Percentiles rank a stretch among this genome's conserved stretches.
phyloP scores from a whole-genome alignment of 768 basidiomycete species.

The Hypholoma fasciculare region DNA sequence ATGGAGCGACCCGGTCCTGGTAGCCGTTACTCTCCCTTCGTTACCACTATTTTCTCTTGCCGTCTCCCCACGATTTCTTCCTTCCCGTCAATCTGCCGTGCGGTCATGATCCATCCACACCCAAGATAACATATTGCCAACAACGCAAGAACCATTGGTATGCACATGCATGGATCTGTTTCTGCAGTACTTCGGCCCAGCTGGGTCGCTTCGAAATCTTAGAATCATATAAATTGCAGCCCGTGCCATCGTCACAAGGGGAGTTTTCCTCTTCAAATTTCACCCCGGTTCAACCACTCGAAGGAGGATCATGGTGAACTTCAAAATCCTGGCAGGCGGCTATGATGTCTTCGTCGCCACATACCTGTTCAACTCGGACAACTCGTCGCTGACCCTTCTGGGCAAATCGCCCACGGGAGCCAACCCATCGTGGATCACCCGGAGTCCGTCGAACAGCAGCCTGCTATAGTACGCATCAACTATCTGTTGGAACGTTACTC shows the following conservation, averaged over 20 bases:
- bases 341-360: constrained; percentile 62
- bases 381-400: constrained; percentile 45
- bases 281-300: background rate
- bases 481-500: background rate
- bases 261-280: background rate
- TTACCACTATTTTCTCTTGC: background rate
- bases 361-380: constrained; percentile 59
- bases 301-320: constrained; percentile 52
- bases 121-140: background rate
- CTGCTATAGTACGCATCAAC: constrained; percentile 57
- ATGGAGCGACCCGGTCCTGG: too few relatives aligned
- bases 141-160: background rate
- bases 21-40: too few relatives aligned
- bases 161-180: background rate
- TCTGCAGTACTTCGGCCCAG: background rate
- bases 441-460: constrained; percentile 54
- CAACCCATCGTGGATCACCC: constrained; percentile 62
- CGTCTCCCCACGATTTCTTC: background rate
- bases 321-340: constrained; percentile 70
- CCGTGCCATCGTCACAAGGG: background rate
- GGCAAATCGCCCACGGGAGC: constrained; percentile 48
- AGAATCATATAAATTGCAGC: background rate
- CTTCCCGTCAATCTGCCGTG: background rate
- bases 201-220: too few relatives aligned
- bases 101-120: background rate